Evolutionary conservation across 148 eudicot species (phyloP).

Genomic region (Fagopyrum homotropicum): DNA sequence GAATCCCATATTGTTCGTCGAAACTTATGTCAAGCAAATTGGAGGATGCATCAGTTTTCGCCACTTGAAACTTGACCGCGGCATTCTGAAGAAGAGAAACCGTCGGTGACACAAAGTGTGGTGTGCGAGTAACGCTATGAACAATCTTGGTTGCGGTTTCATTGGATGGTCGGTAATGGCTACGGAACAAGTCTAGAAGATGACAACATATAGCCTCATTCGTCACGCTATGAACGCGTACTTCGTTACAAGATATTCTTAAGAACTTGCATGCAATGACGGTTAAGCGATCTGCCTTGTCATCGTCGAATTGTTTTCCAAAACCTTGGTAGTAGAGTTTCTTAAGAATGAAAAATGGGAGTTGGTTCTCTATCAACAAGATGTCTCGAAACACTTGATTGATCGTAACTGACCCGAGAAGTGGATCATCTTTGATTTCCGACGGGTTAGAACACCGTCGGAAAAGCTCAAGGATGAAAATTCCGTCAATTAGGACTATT

Average conservation of each 20-base stretch:
- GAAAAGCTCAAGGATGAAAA: slow-evolving; percentile 2
- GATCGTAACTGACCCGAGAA: neutral
- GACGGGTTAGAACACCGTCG: neutral
- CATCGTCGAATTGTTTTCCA: neutral
- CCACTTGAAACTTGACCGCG: slow-evolving; percentile 2
- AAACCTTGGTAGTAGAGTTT: neutral
- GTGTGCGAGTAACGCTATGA: neutral
- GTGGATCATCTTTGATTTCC: neutral
- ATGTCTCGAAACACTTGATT: neutral
- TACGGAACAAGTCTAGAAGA: slow-evolving; percentile 5
- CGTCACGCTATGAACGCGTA: neutral
- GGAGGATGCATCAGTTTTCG: neutral
- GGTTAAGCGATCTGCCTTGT: neutral
- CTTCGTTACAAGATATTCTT: neutral
- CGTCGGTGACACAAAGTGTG: neutral
- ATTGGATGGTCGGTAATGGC: neutral
- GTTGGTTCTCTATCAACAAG: slow-evolving; percentile 7
- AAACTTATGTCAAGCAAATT: neutral
- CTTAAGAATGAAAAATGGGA: neutral
- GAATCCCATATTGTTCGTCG: neutral
- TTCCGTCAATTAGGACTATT: neutral
- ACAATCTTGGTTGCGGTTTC: neutral
- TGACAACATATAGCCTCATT: neutral
- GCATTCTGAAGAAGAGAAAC: neutral
- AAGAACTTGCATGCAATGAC: neutral